phyloP scores from a whole-genome alignment of 73 alveolate genomes.

The Stentor roeselii region DNA sequence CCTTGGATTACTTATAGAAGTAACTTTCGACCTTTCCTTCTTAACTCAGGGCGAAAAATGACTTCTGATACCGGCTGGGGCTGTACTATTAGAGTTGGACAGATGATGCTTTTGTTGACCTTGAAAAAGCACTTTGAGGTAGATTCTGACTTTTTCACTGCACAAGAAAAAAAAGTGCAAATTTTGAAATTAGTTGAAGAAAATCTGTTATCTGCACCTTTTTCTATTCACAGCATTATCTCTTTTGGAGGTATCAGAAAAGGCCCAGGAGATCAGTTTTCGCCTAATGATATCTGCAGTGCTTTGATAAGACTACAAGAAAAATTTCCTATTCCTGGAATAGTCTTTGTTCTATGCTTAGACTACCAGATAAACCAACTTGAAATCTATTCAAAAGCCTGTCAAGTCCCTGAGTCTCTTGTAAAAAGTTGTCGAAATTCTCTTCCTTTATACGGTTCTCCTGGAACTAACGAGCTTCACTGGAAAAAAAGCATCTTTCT shows the following conservation, averaged over 20 bases:
- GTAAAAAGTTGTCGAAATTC: not conserved
- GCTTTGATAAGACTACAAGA: not conserved
- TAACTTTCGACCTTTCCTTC: not conserved
- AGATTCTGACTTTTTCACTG: not conserved
- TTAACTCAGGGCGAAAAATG: not conserved
- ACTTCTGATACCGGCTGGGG: slow-evolving; percentile 63
- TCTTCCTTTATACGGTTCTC: not conserved
- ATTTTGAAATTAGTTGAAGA: not conserved
- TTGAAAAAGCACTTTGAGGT: slow-evolving; percentile 13
- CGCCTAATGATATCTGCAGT: not conserved
- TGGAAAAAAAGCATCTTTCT: slow-evolving; percentile 32
- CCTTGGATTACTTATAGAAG: not conserved
- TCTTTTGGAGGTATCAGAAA: not conserved
- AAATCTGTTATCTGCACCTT: not conserved
- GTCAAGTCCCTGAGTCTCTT: not conserved
- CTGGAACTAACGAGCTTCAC: not conserved
- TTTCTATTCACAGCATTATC: slow-evolving; percentile 32
- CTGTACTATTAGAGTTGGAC: slow-evolving; percentile 64
- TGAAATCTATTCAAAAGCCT: not conserved
- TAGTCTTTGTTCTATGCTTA: not conserved
- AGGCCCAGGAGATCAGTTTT: slow-evolving; percentile 15
- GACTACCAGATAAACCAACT: not conserved
- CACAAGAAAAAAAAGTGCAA: not conserved
- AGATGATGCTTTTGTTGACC: slow-evolving; percentile 55
- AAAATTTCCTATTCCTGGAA: not conserved